phyloP scores from a whole-genome alignment of 306 rosid species.

The Prunus mongolica region DNA sequence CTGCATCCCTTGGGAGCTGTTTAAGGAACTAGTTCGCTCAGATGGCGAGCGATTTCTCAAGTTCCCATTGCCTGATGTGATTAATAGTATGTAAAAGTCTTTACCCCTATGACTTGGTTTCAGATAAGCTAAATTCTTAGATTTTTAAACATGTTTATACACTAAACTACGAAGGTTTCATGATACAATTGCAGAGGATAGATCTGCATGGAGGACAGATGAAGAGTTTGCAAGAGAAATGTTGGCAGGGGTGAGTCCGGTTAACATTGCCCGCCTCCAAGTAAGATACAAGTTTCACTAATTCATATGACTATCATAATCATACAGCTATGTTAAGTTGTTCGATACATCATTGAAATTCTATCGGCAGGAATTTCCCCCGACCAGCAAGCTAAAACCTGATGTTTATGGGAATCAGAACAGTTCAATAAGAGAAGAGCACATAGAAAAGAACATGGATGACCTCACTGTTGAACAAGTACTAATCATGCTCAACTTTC shows the following conservation, averaged over 20 bases:
- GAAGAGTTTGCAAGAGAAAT: constrained; percentile 89
- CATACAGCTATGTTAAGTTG: neutral
- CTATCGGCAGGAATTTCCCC: constrained; percentile 72
- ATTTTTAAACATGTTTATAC: neutral
- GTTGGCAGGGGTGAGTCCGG: constrained; percentile 96
- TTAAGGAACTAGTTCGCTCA: constrained; percentile 64
- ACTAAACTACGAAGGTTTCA: neutral
- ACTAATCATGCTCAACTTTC: constrained; percentile 5
- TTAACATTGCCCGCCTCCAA: constrained; percentile 61
- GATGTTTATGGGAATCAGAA: constrained; percentile 61
- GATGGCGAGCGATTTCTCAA: constrained; percentile 84
- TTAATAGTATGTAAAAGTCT: constrained; percentile 48
- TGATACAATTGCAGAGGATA: constrained; percentile 39
- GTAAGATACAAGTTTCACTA: constrained; percentile 30
- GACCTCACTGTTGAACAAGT: constrained; percentile 66
- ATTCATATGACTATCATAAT: neutral
- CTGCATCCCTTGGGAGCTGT: constrained; percentile 65
- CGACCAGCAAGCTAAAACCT: constrained; percentile 66
- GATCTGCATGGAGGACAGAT: constrained; percentile 89
- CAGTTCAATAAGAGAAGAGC: constrained; percentile 60
- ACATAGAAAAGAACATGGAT: constrained; percentile 49
- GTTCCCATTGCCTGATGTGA: constrained; percentile 80
- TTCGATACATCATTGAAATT: constrained; percentile 3
- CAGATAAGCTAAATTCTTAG: neutral
- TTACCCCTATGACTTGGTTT: neutral